These are phyloP conservation scores for Chernovozyma aurita DNA, from an alignment of 1,139 yeast genomes.

Conservation along the genomic window DNA sequence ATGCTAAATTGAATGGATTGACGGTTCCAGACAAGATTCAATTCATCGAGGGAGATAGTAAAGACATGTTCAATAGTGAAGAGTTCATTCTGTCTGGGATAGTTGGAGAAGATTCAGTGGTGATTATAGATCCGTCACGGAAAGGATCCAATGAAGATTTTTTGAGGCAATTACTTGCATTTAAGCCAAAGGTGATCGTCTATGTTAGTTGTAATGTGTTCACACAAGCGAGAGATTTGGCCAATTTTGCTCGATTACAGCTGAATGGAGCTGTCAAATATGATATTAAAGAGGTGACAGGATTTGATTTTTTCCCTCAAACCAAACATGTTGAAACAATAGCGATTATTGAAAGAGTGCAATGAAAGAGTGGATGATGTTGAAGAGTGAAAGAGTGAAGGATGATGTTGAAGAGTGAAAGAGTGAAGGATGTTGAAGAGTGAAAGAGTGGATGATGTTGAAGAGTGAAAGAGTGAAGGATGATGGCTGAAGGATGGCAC, in stretches of 20 bases:
- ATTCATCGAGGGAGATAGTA: conserved; percentile 38
- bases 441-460: too few relatives aligned
- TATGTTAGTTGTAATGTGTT: conserved; percentile 46
- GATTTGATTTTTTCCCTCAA: conserved; percentile 48
- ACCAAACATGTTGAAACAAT: conserved; percentile 45
- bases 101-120: conserved; percentile 30
- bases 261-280: conserved; percentile 15
- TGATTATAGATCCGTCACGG: conserved; percentile 45
- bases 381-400: too few relatives aligned
- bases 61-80: conserved; percentile 26
- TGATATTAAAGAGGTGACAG: conserved; percentile 27
- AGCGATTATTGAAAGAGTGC: conserved; percentile 29
- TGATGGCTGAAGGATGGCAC: too few relatives aligned
- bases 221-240: conserved; percentile 44
- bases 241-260: conserved; percentile 23
- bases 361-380: background rate
- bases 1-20: conserved; percentile 38
- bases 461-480: too few relatives aligned
- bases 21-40: conserved; percentile 22
- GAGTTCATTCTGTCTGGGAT: conserved; percentile 23
- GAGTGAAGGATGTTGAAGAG: too few relatives aligned
- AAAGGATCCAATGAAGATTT: conserved; percentile 36
- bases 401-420: too few relatives aligned
- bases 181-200: conserved; percentile 33
- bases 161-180: conserved; percentile 31